Base-by-base conservation (phyloP, 2,329 filamentous ascomycete genomes). In the Oidium heveae region DNA sequence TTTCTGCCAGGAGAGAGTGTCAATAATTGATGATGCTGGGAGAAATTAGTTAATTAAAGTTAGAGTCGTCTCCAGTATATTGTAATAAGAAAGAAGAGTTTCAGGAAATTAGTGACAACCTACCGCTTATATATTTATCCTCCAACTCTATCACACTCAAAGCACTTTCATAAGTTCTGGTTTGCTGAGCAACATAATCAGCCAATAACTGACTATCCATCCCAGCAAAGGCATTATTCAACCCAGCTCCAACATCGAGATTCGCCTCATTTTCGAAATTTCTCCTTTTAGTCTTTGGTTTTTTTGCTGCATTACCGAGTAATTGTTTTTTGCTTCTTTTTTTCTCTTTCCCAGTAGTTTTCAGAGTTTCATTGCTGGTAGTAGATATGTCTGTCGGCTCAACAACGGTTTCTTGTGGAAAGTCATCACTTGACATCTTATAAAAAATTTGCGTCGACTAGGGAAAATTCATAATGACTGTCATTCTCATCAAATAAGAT, bases 121-220 rank as follows among this genome's bases (percentile, higher is more conserved):
- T 13, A 87, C 86, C 81, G 60, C 86, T 79, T 54, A 96, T 73
- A 55, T 84, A 80, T 63, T 86, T 71, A 64, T 95, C 88, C 55
- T 85, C 81, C 34, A 94, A 70, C 68, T 98, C 91, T 43, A 96
- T 76, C 0, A 79, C 71, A 61, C 84, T 94, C 62, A 95, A 67
- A 54, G 94, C 82, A 32, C 76, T 78, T 54, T 86, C 84, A 63
- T 89, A 93, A 24, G 82, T 75, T 59, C 75, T 78, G 54, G 85
- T 82, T 64, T 84, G 78, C 64, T 91, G 82, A 7, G 84, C 84
- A 58, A 95, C 72, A 66, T 94, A 80, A 66, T 95, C 89, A 1
- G 88, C 85, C 50, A 95, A 70, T 44, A 95, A 72, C 59, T 81
- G 77, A 57, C 78, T 81, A 66, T 94, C 86, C 81, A 95, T 88